Evolutionary conservation across 1,139 yeast species (phyloP).

Genomic region (Yamadazyma sp.): DNA sequence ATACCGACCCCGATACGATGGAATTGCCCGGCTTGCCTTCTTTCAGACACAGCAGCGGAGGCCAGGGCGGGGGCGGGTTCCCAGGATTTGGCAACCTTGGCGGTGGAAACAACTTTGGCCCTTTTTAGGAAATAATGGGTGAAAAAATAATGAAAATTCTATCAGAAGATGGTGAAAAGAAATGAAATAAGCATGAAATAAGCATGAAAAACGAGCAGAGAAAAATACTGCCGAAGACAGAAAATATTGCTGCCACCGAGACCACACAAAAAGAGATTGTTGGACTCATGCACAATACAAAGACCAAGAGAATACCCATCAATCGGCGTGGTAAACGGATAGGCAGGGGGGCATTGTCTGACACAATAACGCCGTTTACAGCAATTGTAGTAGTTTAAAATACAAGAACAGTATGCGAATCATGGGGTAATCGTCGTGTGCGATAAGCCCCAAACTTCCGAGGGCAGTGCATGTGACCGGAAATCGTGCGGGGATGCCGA

Average conservation of each 20-base stretch:
- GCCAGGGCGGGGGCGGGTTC: constrained; percentile 10
- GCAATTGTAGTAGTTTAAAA: too few relatives aligned
- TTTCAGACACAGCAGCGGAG: constrained; percentile 23
- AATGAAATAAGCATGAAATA: neutral
- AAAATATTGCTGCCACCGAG: too few relatives aligned
- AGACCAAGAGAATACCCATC: neutral
- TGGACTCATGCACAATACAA: too few relatives aligned
- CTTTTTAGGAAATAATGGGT: neutral
- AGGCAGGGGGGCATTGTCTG: too few relatives aligned
- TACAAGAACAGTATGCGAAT: neutral
- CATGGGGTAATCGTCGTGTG: constrained; percentile 2
- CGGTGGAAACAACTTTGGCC: constrained; percentile 1
- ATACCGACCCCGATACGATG: constrained; percentile 33
- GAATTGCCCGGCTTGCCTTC: constrained; percentile 54
- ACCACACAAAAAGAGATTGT: too few relatives aligned
- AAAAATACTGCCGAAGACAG: neutral
- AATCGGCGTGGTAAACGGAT: too few relatives aligned
- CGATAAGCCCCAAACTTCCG: neutral
- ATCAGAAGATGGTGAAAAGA: too few relatives aligned
- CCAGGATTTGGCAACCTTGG: constrained; percentile 4
- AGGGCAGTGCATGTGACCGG: too few relatives aligned
- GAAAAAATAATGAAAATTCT: too few relatives aligned
- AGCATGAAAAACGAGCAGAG: neutral
- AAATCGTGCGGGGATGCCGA: neutral
- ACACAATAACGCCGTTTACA: too few relatives aligned